Conservation (phyloP, 2,329 filamentous ascomycete genomes). For the Aspergillus brunneoviolaceus region DNA sequence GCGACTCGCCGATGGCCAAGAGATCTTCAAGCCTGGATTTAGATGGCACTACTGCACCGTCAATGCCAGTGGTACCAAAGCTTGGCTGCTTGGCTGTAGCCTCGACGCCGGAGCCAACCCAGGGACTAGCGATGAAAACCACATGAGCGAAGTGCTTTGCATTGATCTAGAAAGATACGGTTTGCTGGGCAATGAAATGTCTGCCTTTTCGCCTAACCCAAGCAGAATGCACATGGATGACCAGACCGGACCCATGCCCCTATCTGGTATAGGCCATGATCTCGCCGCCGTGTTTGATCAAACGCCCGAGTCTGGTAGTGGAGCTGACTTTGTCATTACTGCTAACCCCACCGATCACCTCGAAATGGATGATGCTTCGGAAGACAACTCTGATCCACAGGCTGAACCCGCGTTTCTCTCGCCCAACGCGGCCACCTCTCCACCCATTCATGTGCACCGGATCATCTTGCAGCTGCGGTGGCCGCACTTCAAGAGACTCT, state of each 20-base stretch:
- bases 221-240: constrained; percentile 53
- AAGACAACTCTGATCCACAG: constrained; percentile 26
- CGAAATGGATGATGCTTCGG: constrained; percentile 56
- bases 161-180: constrained; percentile 91
- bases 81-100: constrained; percentile 92
- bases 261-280: constrained; percentile 75
- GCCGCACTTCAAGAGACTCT: constrained; percentile 93
- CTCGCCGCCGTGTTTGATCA: constrained; percentile 85
- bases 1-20: constrained; percentile 87
- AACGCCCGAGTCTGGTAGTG: constrained; percentile 77
- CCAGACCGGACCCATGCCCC: constrained; percentile 51
- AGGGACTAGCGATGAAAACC: constrained; percentile 77
- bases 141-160: constrained; percentile 89
- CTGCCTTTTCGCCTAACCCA: constrained; percentile 54
- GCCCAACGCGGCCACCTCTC: constrained; percentile 57
- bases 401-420: constrained; percentile 36
- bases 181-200: constrained; percentile 75
- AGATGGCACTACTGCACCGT: constrained; percentile 98
- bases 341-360: constrained; percentile 69
- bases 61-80: constrained; percentile 91
- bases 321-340: constrained; percentile 87
- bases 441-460: constrained; percentile 89
- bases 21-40: constrained; percentile 89
- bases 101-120: constrained; percentile 69
- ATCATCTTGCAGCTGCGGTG: constrained; percentile 92